Evolutionary conservation across 2,329 filamentous ascomycete genomes (phyloP), one percentile per base, ranked within the genome.

Genomic region (Pseudocercospora ulei): DNA sequence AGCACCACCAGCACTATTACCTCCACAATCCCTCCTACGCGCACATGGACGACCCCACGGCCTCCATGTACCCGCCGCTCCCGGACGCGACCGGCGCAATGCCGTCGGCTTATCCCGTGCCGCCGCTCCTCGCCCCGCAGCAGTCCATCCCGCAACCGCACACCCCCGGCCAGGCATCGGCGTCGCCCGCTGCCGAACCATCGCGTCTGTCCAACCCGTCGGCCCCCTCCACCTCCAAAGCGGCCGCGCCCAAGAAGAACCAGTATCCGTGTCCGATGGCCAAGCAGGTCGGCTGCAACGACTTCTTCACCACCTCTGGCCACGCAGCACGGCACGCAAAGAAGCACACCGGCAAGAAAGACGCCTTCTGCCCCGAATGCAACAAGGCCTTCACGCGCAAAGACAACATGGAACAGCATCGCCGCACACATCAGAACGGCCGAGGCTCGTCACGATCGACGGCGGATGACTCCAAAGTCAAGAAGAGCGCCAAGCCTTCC

Each of bases 351-450:
- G 80, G 80, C 33, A 81, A 84, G 62, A 87, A 87, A 65, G 77
- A 77, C 8, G 79, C 84, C 13, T 73, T 76, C 19, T 82, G 72
- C 54, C 65, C 70, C 0, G 79, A 79, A 43, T 87, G 82, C 66
- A 73, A 75, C 60, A 85, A 85, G 65, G 82, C 80, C 55, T 87
- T 87, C 53, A 85, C 80, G 7, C 78, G 82, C 48, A 78, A 80
- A 52, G 82, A 87, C 68, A 87, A 87, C 67, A 87, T 87, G 82
- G 84, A 85, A 68, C 82, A 86, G 63, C 82, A 87, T 55, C 71
- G 83, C 18, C 75, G 82, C 53, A 86, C 81, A 0, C 82, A 87
- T 59, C 79, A 74, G 47, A 68, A 62, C 44, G 67, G 66, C 3
- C 65, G 67, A 36, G 65, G 62, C 31, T 56, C 62, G 5, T 53